Conservation (phyloP, 2,329 filamentous ascomycete species). For the Emmonsia crescens region DNA sequence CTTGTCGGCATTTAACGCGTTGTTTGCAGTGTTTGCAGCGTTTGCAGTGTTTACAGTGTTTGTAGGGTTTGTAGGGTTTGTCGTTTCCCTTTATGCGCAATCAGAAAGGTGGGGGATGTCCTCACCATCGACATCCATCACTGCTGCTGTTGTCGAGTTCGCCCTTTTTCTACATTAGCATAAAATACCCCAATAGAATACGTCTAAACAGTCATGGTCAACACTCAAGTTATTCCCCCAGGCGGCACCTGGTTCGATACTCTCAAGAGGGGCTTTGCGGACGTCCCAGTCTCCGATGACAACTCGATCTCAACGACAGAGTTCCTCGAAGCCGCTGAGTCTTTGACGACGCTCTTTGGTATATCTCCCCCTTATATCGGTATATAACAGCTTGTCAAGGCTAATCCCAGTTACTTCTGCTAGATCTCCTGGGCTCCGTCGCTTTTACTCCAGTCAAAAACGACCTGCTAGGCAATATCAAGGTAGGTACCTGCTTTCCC, state of each 20-base stretch:
- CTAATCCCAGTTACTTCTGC: background rate
- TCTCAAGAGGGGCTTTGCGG: slow-evolving; percentile 70
- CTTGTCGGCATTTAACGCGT: slow-evolving; percentile 4
- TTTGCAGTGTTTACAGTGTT: slow-evolving; percentile 20
- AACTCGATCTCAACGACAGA: slow-evolving; percentile 71
- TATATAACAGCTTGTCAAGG: background rate
- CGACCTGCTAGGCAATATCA: slow-evolving; percentile 85
- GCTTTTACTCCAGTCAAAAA: slow-evolving; percentile 86
- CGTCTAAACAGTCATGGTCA: slow-evolving; percentile 39
- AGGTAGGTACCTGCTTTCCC: slow-evolving; percentile 44
- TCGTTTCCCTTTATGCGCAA: background rate
- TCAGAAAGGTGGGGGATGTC: background rate
- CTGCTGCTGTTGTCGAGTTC: slow-evolving; percentile 5
- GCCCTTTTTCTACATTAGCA: background rate
- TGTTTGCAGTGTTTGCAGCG: slow-evolving; percentile 15
- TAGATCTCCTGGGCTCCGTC: slow-evolving; percentile 52
- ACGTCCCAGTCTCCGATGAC: slow-evolving; percentile 67
- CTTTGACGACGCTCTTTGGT: slow-evolving; percentile 81
- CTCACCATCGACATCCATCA: slow-evolving; percentile 7
- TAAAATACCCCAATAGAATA: background rate
- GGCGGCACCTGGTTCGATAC: slow-evolving; percentile 77
- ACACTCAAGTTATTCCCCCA: slow-evolving; percentile 40
- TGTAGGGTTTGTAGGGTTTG: too few relatives aligned
- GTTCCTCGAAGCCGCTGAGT: slow-evolving; percentile 86
- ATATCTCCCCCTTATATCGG: slow-evolving; percentile 14